Evolutionary conservation across 495 filamentous ascomycete species (phyloP), one percentile per base, ranked within the genome.

Genomic region (Haplographium delicatum): DNA sequence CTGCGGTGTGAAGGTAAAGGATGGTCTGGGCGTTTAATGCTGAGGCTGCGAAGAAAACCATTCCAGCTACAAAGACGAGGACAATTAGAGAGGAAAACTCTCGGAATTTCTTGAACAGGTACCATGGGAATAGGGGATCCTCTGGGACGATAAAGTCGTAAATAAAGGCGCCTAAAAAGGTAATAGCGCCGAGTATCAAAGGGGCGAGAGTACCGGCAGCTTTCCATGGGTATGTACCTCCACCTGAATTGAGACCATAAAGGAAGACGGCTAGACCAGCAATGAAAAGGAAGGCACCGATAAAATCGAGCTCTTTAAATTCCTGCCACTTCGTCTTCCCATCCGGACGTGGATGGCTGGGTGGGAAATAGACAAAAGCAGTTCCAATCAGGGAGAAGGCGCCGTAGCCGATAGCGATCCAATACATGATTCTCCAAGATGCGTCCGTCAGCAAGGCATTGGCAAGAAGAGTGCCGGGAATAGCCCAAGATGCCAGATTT

Each of bases 161-260:
- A 2, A 46, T 51, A 43, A 66, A 60, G 11, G 46, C 58, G 9
- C 20, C 23, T 7, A 58, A 19, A 25, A 65, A 58, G 33, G 54
- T 34, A 5, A 58, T 6, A 2, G 54, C 15, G 13, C 63, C 63
- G 3, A 66, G 11, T 23, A 64, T 54, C 23, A 66, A 42, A 9
- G 63, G 61, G 1, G 54, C 53, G 18, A 63, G 39, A 1, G 57
- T 56, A 2, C 60, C 56, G 7, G 51, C 62, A 19, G 30, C 44
- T 2, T 3, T 13, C 52, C 52, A 55, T n/a, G 52, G 38, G 44
- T 65, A 58, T 2, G 46, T 33, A 47, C 58, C 35, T 39, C 63
- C 26, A 39, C 58, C 52, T n/a, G 40, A 77, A 34, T 68, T 66
- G 19, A 80, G 62, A 39, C 63, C 63, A 33, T 44, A 54, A n/a